Conservation (phyloP, 495 filamentous ascomycete species). For the Monascus purpureus region DNA sequence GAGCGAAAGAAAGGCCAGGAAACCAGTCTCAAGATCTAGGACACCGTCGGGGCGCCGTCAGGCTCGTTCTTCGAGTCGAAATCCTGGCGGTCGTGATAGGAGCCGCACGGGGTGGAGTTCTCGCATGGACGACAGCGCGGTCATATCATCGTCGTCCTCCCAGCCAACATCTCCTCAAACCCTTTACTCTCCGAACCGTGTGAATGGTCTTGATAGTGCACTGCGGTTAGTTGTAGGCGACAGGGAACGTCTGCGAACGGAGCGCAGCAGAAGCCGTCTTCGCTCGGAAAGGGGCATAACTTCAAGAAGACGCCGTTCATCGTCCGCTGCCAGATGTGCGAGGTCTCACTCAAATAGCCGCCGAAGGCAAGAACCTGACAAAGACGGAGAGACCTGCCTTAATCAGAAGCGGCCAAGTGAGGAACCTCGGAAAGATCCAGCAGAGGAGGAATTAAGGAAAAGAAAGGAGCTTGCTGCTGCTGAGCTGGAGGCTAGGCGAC, state of each 20-base stretch:
- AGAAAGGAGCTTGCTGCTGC: conserved; percentile 69
- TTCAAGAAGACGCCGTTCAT: conserved; percentile 26
- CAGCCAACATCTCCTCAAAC: conserved; percentile 47
- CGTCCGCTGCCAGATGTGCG: conserved; percentile 31
- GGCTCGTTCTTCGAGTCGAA: conserved; percentile 28
- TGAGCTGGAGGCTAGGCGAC: conserved; percentile 74
- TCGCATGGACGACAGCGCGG: conserved; percentile 42
- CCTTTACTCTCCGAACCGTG: conserved; percentile 13
- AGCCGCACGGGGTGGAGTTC: no score
- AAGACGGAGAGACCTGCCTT: no score
- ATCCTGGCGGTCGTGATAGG: conserved; percentile 33
- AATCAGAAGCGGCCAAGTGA: no score
- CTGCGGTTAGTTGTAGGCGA: conserved; percentile 46
- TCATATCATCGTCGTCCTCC: conserved; percentile 69
- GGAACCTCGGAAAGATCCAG: conserved; percentile 2
- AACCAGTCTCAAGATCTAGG: conserved; percentile 19
- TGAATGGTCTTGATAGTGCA: conserved; percentile 42
- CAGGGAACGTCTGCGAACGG: conserved; percentile 44
- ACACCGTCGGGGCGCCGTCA: conserved; percentile 13
- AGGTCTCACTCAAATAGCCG: conserved; percentile 31
- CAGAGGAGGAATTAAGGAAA: conserved; percentile 45
- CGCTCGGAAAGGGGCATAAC: conserved; percentile 33
- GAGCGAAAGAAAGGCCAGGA: conserved; percentile 24
- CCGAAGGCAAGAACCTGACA: conserved; percentile 17
- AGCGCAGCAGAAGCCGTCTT: conserved; percentile 40